Evolutionary conservation across 2,329 filamentous ascomycete genomes (phyloP).

Genomic region (Septoria petroselini): DNA sequence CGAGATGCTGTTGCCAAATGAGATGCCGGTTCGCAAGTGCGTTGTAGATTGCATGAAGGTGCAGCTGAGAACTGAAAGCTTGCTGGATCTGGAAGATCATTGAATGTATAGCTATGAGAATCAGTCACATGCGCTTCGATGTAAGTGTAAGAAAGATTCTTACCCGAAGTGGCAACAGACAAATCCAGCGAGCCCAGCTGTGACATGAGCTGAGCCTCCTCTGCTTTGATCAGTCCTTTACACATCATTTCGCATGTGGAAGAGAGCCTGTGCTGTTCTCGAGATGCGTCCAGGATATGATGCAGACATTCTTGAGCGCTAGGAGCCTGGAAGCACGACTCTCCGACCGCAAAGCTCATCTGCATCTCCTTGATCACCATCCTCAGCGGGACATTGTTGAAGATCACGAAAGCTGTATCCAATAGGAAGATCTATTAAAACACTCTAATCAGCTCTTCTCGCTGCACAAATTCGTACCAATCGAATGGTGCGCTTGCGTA

Average conservation of each 20-base stretch:
- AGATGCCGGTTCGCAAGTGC: slow-evolving; percentile 11
- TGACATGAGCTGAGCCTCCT: not conserved
- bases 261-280: not conserved
- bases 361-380: slow-evolving; percentile 17
- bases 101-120: slow-evolving; percentile 7
- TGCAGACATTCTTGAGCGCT: slow-evolving; percentile 5
- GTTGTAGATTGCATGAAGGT: slow-evolving; percentile 6
- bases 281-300: not conserved
- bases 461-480: slow-evolving; percentile 6
- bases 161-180: not conserved
- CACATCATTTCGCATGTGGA: slow-evolving; percentile 6
- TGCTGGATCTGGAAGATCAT: slow-evolving; percentile 14
- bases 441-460: slow-evolving; percentile 12
- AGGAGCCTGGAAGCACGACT: slow-evolving; percentile 8
- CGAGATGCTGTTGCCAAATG: slow-evolving; percentile 2
- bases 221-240: not conserved
- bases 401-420: slow-evolving; percentile 14
- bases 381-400: slow-evolving; percentile 13
- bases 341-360: slow-evolving; percentile 18
- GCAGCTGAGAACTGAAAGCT: slow-evolving; percentile 4
- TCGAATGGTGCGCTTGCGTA: not conserved
- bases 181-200: not conserved
- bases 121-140: not conserved
- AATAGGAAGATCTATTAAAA: slow-evolving; percentile 12
- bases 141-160: not conserved